A percentile compares a stretch with the other conserved stretches of the same genome.
Evolutionary conservation across 2,329 filamentous ascomycete species (phyloP).

Genomic region (Magnaporthiopsis incrustans): DNA sequence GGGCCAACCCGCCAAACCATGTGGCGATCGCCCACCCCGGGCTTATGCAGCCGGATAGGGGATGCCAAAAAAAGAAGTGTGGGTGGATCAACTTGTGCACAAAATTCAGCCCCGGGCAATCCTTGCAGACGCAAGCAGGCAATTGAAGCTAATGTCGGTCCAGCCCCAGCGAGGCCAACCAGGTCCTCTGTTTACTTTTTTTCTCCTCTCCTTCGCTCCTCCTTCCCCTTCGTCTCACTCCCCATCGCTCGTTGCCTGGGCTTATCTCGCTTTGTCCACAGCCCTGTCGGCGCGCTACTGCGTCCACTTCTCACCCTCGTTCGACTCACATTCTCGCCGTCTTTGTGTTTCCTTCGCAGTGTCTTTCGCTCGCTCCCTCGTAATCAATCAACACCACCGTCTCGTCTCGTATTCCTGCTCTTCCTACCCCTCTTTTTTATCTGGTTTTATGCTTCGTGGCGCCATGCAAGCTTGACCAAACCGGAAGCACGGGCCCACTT

Average conservation of each 20-base stretch:
- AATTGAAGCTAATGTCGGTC: no score
- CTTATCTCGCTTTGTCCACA: neutral
- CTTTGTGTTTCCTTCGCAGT: no score
- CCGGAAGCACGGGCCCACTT: neutral
- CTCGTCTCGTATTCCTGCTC: neutral
- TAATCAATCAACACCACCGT: neutral
- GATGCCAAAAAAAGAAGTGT: neutral
- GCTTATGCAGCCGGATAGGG: neutral
- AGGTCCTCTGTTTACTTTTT: constrained; percentile 2
- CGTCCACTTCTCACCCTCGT: neutral
- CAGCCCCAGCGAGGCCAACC: no score
- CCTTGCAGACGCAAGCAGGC: neutral
- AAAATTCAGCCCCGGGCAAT: neutral
- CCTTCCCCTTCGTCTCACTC: neutral
- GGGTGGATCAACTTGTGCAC: neutral
- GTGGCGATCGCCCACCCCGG: neutral
- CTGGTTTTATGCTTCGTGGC: neutral
- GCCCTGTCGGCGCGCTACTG: neutral
- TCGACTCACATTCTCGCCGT: neutral
- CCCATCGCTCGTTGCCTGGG: neutral
- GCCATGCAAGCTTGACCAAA: neutral
- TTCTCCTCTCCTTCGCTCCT: neutral
- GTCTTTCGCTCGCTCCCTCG: neutral
- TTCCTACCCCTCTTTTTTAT: neutral
- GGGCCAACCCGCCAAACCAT: neutral